A percentile compares a stretch with the other conserved stretches of the same genome.
Conservation (phyloP, 2,329 filamentous ascomycete species). For the Penicillium sp. region DNA sequence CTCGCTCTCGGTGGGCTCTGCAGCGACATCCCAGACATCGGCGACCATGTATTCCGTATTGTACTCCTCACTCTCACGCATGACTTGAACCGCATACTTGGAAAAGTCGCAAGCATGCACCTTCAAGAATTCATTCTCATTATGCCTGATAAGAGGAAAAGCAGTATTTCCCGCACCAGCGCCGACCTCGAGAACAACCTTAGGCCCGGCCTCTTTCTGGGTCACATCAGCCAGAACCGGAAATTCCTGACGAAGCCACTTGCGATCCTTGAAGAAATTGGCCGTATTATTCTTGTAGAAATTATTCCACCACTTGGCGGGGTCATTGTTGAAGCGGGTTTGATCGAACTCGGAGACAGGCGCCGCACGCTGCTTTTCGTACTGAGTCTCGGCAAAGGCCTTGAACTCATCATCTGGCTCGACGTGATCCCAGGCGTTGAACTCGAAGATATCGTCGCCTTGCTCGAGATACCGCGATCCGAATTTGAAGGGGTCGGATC, state of each 20-base stretch:
- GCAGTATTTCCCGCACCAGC: constrained; percentile 96
- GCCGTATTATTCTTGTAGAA: constrained; percentile 98
- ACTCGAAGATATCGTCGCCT: constrained; percentile 90
- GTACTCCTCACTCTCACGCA: constrained; percentile 80
- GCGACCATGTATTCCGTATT: constrained; percentile 75
- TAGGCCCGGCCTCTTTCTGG: constrained; percentile 69
- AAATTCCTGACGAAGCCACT: constrained; percentile 97
- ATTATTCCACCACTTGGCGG: constrained; percentile 95
- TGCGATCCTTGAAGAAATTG: constrained; percentile 99
- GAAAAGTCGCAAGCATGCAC: constrained; percentile 97
- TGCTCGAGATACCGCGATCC: constrained; percentile 84
- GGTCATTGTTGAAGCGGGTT: constrained; percentile 83
- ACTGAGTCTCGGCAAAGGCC: constrained; percentile 83
- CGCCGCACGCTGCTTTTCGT: constrained; percentile 78
- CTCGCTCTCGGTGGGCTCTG: constrained; percentile 58
- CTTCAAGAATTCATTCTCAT: constrained; percentile 79
- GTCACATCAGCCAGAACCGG: constrained; percentile 82
- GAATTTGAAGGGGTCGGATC: constrained; percentile 92
- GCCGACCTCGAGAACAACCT: constrained; percentile 84
- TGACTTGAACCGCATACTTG: constrained; percentile 91
- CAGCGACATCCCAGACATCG: constrained; percentile 92
- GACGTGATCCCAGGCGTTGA: constrained; percentile 99
- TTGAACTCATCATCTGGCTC: constrained; percentile 88
- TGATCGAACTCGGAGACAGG: constrained; percentile 95
- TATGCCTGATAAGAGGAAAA: constrained; percentile 84